phyloP scores from a whole-genome alignment of 257 asterid genomes.

The Voacanga thouarsii region DNA sequence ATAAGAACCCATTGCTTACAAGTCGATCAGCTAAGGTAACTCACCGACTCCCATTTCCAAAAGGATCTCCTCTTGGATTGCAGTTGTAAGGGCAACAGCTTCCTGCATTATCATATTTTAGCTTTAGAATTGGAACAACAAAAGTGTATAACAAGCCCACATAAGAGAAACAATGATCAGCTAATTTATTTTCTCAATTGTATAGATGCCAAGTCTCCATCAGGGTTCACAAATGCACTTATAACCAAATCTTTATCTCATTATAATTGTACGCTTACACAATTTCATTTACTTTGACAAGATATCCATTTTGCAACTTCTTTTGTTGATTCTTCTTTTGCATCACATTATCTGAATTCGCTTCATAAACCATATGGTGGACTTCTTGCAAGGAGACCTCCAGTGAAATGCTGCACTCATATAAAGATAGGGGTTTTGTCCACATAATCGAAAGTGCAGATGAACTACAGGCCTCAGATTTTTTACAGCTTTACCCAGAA shows the following conservation, averaged over 20 bases:
- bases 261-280: neutral
- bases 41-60: slow-evolving; percentile 84
- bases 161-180: slow-evolving; percentile 7
- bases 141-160: neutral
- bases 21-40: slow-evolving; percentile 21
- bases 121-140: neutral
- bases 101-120: slow-evolving; percentile 44
- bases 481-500: neutral
- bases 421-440: neutral
- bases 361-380: neutral
- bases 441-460: neutral
- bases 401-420: neutral
- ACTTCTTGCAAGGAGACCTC: slow-evolving; percentile 9
- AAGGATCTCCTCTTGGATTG: slow-evolving; percentile 83
- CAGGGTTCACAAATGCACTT: neutral
- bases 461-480: neutral
- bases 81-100: slow-evolving; percentile 80
- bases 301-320: neutral
- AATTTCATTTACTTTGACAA: neutral
- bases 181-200: neutral
- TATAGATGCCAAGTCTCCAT: neutral
- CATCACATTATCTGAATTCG: neutral
- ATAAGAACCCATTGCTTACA: neutral
- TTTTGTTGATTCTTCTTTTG: neutral
- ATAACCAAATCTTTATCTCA: neutral